phyloP scores from a whole-genome alignment of 83 land plant species.

The Diphasiastrum complanatum region DNA sequence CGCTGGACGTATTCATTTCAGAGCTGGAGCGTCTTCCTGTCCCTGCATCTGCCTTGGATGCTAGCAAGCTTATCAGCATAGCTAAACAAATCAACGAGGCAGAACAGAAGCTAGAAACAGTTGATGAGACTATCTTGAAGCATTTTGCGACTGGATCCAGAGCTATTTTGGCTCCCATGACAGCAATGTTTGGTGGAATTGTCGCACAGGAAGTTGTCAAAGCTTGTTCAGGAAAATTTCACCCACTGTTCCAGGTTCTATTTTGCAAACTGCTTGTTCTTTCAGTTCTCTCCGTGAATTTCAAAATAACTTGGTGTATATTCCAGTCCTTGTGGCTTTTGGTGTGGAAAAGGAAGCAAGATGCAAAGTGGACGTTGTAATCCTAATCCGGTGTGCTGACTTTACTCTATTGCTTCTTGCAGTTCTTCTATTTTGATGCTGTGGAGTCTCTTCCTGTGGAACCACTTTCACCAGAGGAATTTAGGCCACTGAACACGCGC shows the following conservation, averaged over 20 bases:
- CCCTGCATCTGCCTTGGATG: background rate
- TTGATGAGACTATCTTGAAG: slow-evolving; percentile 3
- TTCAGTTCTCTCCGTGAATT: too few relatives aligned
- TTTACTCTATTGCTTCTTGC: background rate
- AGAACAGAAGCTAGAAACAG: background rate
- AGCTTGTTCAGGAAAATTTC: slow-evolving; percentile 14
- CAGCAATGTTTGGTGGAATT: slow-evolving; percentile 13
- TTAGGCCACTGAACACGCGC: too few relatives aligned
- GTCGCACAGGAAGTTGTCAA: slow-evolving; percentile 6
- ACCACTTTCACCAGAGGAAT: too few relatives aligned
- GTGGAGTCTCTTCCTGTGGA: too few relatives aligned
- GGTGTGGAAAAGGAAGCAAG: background rate
- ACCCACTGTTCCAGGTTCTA: slow-evolving; percentile 1
- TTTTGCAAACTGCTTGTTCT: too few relatives aligned
- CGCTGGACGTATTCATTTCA: slow-evolving; percentile 1
- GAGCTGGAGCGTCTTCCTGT: background rate
- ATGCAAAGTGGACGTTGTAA: too few relatives aligned
- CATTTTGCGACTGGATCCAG: slow-evolving; percentile 9
- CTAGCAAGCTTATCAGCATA: background rate
- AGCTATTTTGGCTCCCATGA: slow-evolving; percentile 11
- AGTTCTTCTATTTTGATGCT: too few relatives aligned
- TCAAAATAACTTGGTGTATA: too few relatives aligned
- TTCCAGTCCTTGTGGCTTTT: slow-evolving; percentile 3
- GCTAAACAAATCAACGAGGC: slow-evolving; percentile 1
- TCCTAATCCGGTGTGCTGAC: too few relatives aligned